Conservation (phyloP, 2,329 filamentous ascomycete species). For the Trichoderma polysporum region DNA sequence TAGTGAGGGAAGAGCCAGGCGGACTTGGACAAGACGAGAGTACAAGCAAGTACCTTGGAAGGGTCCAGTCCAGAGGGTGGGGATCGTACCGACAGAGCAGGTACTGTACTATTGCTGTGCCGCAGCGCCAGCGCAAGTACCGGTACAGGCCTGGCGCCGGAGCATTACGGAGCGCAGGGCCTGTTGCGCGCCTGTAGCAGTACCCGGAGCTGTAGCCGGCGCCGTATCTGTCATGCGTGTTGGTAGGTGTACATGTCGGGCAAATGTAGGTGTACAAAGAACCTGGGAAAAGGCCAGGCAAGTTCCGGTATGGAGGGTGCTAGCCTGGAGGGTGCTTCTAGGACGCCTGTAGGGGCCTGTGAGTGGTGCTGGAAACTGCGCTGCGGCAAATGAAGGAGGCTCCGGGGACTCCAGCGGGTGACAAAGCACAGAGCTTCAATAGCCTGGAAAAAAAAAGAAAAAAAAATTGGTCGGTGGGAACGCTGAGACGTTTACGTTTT, state of each 20-base stretch:
- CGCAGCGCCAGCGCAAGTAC: constrained; percentile 1
- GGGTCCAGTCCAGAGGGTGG: not conserved
- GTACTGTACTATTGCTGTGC: not conserved
- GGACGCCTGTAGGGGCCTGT: constrained; percentile 10
- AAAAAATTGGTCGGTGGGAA: not conserved
- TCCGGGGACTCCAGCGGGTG: not conserved
- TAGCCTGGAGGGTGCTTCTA: not conserved
- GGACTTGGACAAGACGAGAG: not conserved
- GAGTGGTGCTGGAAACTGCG: constrained; percentile 17
- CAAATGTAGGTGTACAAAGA: not conserved
- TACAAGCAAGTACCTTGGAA: not conserved
- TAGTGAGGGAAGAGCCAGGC: constrained; percentile 15
- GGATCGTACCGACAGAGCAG: not conserved
- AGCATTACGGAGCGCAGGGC: constrained; percentile 14
- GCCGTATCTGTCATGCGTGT: not conserved
- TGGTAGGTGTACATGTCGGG: not conserved
- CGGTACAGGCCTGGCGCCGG: constrained; percentile 8
- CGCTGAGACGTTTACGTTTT: constrained; percentile 8
- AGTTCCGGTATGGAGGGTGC: not conserved
- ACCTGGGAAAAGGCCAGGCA: not conserved
- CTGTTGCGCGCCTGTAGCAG: constrained; percentile 3
- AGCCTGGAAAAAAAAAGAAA: not conserved
- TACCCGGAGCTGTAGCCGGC: not conserved
- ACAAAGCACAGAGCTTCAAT: not conserved
- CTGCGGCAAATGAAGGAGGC: constrained; percentile 5